phyloP scores from a whole-genome alignment of 768 basidiomycete species.

The Panus rudis region DNA sequence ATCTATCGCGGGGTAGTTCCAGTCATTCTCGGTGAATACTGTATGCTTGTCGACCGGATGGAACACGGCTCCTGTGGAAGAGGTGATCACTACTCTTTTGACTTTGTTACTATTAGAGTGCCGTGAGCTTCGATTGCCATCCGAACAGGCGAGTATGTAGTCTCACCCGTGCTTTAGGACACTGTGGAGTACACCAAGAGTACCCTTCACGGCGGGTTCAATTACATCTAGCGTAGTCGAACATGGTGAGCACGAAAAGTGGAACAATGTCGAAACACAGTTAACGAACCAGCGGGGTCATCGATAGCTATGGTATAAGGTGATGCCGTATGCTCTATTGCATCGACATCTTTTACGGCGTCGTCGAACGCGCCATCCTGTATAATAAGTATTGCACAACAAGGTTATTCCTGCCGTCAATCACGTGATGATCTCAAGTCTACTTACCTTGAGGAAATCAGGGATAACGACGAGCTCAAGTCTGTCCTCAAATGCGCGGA shows the following conservation, averaged over 20 bases:
- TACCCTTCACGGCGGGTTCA: slow-evolving; percentile 69
- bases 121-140: no score
- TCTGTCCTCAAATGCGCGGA: slow-evolving; percentile 23
- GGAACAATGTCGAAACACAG: no score
- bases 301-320: slow-evolving; percentile 44
- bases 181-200: slow-evolving; percentile 52
- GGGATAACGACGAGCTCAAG: slow-evolving; percentile 37
- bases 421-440: not conserved
- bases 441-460: slow-evolving; percentile 32
- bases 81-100: slow-evolving; percentile 58
- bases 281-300: slow-evolving; percentile 37
- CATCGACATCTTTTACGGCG: slow-evolving; percentile 70
- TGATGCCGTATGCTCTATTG: slow-evolving; percentile 62
- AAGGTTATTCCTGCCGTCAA: not conserved
- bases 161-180: slow-evolving; percentile 43
- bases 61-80: slow-evolving; percentile 46
- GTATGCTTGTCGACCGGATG: slow-evolving; percentile 5
- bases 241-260: no score
- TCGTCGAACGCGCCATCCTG: slow-evolving; percentile 71
- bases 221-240: no score
- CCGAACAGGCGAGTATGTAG: no score
- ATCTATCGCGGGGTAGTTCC: slow-evolving; percentile 37
- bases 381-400: not conserved
- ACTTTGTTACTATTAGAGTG: no score
- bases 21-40: slow-evolving; percentile 42